Percentiles rank a stretch among this genome's conserved stretches.
Conservation (phyloP, 495 filamentous ascomycete genomes). For the Aspergillus diversus region DNA sequence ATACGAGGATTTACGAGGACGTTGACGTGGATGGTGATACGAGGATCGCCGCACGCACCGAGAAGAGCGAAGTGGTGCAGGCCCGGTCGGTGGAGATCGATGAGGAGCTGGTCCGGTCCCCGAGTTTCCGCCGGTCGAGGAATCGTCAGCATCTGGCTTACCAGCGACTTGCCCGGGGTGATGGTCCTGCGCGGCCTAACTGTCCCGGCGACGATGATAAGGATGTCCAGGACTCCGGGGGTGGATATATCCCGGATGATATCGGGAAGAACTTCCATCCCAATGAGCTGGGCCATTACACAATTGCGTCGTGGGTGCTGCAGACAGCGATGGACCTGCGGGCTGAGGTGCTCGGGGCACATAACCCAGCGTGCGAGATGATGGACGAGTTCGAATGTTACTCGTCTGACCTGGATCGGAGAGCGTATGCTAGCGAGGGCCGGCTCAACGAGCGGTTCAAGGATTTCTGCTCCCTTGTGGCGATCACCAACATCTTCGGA, state of each 20-base stretch:
- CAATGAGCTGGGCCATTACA: constrained; percentile 24
- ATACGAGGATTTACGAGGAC: constrained; percentile 14
- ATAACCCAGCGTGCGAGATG: constrained; percentile 8
- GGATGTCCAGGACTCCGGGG: neutral
- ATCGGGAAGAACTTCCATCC: constrained; percentile 33
- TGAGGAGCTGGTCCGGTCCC: neutral
- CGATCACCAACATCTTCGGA: neutral
- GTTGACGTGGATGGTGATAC: neutral
- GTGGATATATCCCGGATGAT: constrained; percentile 23
- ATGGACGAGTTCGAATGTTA: constrained; percentile 26
- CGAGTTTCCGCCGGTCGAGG: neutral
- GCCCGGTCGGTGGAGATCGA: neutral
- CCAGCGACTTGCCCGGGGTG: neutral
- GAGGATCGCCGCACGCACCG: neutral
- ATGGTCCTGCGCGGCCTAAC: neutral
- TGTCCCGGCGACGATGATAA: constrained; percentile 6
- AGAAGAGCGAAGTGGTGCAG: neutral
- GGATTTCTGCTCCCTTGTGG: neutral
- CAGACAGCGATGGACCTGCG: constrained; percentile 17
- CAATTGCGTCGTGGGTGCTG: constrained; percentile 28
- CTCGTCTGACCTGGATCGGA: neutral
- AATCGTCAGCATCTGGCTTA: neutral
- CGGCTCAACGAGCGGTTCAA: neutral
- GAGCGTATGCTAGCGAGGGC: neutral
- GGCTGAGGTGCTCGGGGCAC: constrained; percentile 16